phyloP scores from a whole-genome alignment of 768 basidiomycete species.

The Xerocomellus amylosporus region DNA sequence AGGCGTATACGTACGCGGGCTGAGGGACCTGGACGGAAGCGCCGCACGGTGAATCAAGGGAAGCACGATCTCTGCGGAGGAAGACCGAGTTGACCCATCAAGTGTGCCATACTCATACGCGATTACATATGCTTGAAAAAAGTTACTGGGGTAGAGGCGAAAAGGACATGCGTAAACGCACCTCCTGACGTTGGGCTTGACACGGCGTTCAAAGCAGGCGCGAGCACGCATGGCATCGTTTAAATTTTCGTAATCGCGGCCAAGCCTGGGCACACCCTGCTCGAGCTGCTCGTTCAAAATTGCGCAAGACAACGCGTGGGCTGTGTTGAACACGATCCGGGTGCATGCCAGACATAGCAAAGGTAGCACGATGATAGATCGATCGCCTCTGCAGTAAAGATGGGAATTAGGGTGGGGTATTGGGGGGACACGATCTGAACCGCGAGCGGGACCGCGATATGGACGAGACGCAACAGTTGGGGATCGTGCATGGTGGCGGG shows the following conservation, averaged over 20 bases:
- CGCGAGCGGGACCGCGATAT: conserved; percentile 63
- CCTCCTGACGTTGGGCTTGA: conserved; percentile 67
- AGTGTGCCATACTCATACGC: conserved; percentile 91
- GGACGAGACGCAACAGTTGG: conserved; percentile 55
- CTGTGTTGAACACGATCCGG: conserved; percentile 64
- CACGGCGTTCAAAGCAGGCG: conserved; percentile 86
- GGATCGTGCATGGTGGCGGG: conserved; percentile 58
- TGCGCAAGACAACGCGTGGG: conserved; percentile 79
- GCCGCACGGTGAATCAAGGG: conserved; percentile 81
- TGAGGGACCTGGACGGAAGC: conserved; percentile 84
- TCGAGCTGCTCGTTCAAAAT: conserved; percentile 82
- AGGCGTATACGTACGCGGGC: conserved; percentile 84
- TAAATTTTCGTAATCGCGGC: conserved; percentile 88
- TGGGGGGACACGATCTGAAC: conserved; percentile 49
- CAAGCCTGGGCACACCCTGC: conserved; percentile 76
- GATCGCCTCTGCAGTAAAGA: conserved; percentile 65
- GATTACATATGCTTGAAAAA: conserved; percentile 30
- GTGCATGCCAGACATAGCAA: conserved; percentile 71
- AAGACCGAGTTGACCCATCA: conserved; percentile 82
- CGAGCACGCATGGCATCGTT: conserved; percentile 80
- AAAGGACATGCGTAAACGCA: conserved; percentile 41
- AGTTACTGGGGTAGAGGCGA: background rate
- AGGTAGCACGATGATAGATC: conserved; percentile 68
- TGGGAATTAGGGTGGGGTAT: conserved; percentile 35
- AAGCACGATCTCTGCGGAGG: conserved; percentile 52